phyloP scores from a whole-genome alignment of 1,284 basidiomycete genomes.

The Cerioporus squamosus region DNA sequence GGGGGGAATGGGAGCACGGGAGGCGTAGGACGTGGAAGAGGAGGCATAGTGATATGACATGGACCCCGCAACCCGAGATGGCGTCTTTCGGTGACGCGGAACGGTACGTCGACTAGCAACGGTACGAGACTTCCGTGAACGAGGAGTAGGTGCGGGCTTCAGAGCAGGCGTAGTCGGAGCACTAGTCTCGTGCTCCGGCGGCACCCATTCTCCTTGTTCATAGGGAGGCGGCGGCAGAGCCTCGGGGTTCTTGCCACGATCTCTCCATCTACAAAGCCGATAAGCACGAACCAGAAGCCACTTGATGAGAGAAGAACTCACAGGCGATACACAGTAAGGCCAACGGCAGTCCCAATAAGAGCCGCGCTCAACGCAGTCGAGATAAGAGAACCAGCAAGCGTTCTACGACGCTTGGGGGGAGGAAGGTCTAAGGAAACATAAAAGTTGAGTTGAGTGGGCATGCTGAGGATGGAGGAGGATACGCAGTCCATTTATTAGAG shows the following conservation, averaged over 20 bases:
- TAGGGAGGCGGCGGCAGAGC: constrained; percentile 63
- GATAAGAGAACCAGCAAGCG: constrained; percentile 76
- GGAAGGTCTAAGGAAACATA: constrained; percentile 58
- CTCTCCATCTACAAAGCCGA: constrained; percentile 57
- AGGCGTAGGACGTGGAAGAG: constrained; percentile 22
- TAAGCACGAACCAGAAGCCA: not conserved
- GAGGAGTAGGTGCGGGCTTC: constrained; percentile 33
- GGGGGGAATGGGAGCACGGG: constrained; percentile 25
- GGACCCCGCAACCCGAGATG: constrained; percentile 30
- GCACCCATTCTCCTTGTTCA: constrained; percentile 63
- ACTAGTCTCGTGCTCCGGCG: constrained; percentile 32
- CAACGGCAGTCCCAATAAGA: constrained; percentile 80
- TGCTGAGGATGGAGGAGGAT: constrained; percentile 32
- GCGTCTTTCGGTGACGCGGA: constrained; percentile 40
- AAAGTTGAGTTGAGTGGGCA: constrained; percentile 36
- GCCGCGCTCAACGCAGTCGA: constrained; percentile 81
- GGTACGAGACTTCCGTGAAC: constrained; percentile 31
- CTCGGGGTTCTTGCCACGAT: constrained; percentile 61
- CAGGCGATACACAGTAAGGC: constrained; percentile 82
- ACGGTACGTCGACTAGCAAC: constrained; percentile 36
- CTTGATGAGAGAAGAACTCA: constrained; percentile 42
- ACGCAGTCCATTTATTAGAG: constrained; percentile 19
- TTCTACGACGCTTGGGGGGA: constrained; percentile 61
- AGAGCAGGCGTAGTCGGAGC: constrained; percentile 15
- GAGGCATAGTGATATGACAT: constrained; percentile 29